These are phyloP conservation scores for Penicillium concentricum DNA, from an alignment of 2,329 filamentous ascomycete genomes.

Conservation along the genomic window DNA sequence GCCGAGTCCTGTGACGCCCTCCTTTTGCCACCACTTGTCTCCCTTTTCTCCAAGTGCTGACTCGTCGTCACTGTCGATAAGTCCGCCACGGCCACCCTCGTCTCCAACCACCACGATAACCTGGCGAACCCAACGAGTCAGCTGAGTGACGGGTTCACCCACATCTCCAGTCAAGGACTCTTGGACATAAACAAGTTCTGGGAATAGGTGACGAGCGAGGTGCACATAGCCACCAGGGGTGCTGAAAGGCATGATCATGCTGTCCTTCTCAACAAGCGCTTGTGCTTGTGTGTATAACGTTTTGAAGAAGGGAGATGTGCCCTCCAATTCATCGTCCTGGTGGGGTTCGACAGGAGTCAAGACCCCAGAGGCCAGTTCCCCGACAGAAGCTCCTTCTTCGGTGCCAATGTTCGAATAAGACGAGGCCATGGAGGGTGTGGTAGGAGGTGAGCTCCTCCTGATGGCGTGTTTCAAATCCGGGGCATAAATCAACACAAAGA, in stretches of 20 bases:
- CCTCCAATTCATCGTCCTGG: slow-evolving; percentile 48
- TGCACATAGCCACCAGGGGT: slow-evolving; percentile 79
- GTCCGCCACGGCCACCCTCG: slow-evolving; percentile 64
- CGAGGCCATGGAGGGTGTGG: slow-evolving; percentile 66
- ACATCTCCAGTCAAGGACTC: slow-evolving; percentile 76
- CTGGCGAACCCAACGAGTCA: slow-evolving; percentile 62
- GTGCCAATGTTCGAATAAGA: slow-evolving; percentile 85
- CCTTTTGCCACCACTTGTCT: slow-evolving; percentile 61
- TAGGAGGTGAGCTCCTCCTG: slow-evolving; percentile 48
- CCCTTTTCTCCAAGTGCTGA: slow-evolving; percentile 37
- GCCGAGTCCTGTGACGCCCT: slow-evolving; percentile 79
- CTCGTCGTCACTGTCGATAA: slow-evolving; percentile 74
- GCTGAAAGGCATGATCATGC: slow-evolving; percentile 85
- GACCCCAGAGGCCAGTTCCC: slow-evolving; percentile 51
- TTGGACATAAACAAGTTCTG: slow-evolving; percentile 84
- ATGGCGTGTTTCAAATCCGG: slow-evolving; percentile 69
- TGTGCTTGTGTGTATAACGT: slow-evolving; percentile 78
- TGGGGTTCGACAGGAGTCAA: slow-evolving; percentile 48
- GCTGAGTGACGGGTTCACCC: slow-evolving; percentile 69
- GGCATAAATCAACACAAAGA: slow-evolving; percentile 88
- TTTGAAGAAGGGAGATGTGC: slow-evolving; percentile 66
- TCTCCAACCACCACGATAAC: slow-evolving; percentile 59
- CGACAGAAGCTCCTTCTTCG: slow-evolving; percentile 57
- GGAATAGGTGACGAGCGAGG: slow-evolving; percentile 80
- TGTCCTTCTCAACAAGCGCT: slow-evolving; percentile 76